Percentiles rank a stretch among this genome's conserved stretches.
These are phyloP conservation scores for Penicillium macrosclerotiorum DNA, from an alignment of 495 filamentous ascomycete species.

Conservation along the genomic window DNA sequence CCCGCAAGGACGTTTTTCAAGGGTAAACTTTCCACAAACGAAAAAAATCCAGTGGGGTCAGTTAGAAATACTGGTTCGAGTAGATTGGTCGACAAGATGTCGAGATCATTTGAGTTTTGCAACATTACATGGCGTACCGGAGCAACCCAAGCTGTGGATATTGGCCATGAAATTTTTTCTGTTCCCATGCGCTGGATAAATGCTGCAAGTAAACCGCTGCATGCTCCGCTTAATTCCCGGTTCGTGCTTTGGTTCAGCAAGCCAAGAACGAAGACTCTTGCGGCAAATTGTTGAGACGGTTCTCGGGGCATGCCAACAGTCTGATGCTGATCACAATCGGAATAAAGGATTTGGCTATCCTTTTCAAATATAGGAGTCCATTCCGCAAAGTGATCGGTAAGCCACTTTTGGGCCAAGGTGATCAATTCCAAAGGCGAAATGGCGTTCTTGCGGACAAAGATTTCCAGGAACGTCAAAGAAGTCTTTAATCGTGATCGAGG, in stretches of 20 bases:
- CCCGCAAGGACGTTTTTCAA: constrained; percentile 40
- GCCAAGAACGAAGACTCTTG: constrained; percentile 35
- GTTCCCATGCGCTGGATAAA: constrained; percentile 49
- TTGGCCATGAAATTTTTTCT: constrained; percentile 7
- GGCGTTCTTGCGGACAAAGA: constrained; percentile 39
- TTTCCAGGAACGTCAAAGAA: constrained; percentile 41
- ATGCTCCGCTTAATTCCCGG: constrained; percentile 60
- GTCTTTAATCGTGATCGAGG: constrained; percentile 41
- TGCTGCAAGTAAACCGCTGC: constrained; percentile 62
- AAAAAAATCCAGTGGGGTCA: constrained; percentile 50
- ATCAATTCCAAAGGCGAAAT: constrained; percentile 32
- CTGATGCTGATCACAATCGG: constrained; percentile 11
- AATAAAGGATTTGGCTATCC: constrained; percentile 28
- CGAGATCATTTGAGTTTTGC: constrained; percentile 53
- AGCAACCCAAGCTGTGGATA: constrained; percentile 34
- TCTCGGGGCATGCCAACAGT: constrained; percentile 5
- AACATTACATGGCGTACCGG: constrained; percentile 39
- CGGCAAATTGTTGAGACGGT: constrained; percentile 16
- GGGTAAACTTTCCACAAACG: constrained; percentile 53
- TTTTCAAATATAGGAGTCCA: constrained; percentile 34
- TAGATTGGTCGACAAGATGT: constrained; percentile 69
- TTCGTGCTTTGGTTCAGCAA: constrained; percentile 37
- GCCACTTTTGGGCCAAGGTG: constrained; percentile 31
- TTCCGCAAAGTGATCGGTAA: constrained; percentile 24
- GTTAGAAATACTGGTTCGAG: constrained; percentile 67